These are phyloP conservation scores for Brettanomyces sp. DNA, from an alignment of 805 yeast genomes.

Conservation along the genomic window DNA sequence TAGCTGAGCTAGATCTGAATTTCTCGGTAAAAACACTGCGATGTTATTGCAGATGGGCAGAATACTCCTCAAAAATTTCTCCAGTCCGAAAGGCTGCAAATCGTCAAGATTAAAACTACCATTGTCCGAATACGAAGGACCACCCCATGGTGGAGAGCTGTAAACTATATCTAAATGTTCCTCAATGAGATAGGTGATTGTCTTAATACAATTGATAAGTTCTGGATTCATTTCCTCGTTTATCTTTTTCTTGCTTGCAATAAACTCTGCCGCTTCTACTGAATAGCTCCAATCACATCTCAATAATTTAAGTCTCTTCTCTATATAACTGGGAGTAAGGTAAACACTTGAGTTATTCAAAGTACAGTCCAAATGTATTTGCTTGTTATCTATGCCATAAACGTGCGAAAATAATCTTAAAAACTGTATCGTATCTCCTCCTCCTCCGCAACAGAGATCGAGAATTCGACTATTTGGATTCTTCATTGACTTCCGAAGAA, in stretches of 20 bases:
- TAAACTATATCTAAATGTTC: slow-evolving; percentile 43
- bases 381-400: slow-evolving; percentile 54
- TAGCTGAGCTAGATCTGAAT: slow-evolving; percentile 43
- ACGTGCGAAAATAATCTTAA: slow-evolving; percentile 47
- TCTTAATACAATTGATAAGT: slow-evolving; percentile 3
- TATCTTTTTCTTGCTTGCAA: background rate
- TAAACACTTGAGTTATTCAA: slow-evolving; percentile 58
- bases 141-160: slow-evolving; percentile 86
- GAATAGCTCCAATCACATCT: slow-evolving; percentile 37
- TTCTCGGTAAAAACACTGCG: slow-evolving; percentile 54
- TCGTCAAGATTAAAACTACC: slow-evolving; percentile 33
- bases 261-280: background rate
- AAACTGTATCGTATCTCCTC: slow-evolving; percentile 76
- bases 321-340: slow-evolving; percentile 27
- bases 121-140: slow-evolving; percentile 44
- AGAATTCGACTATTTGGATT: slow-evolving; percentile 80
- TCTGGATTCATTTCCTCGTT: background rate
- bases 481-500: slow-evolving; percentile 55
- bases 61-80: slow-evolving; percentile 32
- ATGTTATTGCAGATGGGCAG: slow-evolving; percentile 35
- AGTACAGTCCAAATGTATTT: slow-evolving; percentile 56
- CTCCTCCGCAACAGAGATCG: slow-evolving; percentile 87
- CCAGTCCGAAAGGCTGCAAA: slow-evolving; percentile 38
- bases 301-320: slow-evolving; percentile 37
- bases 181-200: slow-evolving; percentile 4